These are phyloP conservation scores for Phytopythium oedochilum DNA, from an alignment of 352 stramenopile genomes.

Conservation along the genomic window DNA sequence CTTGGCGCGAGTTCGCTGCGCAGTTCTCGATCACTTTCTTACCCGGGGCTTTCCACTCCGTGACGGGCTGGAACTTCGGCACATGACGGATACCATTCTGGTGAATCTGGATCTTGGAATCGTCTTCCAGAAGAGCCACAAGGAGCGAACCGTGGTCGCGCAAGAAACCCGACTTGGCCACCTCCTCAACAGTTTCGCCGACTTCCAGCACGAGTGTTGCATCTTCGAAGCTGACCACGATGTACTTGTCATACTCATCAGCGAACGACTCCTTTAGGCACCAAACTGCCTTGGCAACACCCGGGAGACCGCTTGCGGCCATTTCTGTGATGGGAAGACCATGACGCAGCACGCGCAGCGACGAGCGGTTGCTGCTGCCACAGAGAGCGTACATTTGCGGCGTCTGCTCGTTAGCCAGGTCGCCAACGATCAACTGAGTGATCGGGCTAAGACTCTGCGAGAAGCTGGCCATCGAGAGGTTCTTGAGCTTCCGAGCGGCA, in stretches of 20 bases:
- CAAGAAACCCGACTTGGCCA: conserved; percentile 94
- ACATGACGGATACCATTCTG: conserved; percentile 95
- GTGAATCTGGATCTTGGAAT: conserved; percentile 96
- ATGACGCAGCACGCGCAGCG: conserved; percentile 94
- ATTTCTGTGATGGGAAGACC: conserved; percentile 96
- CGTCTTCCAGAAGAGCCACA: conserved; percentile 92
- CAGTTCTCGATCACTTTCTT: conserved; percentile 97
- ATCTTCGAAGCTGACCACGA: conserved; percentile 99
- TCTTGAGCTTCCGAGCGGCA: conserved; percentile 83
- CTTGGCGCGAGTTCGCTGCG: conserved; percentile 95
- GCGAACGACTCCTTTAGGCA: conserved; percentile 89
- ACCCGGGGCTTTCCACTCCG: conserved; percentile 96
- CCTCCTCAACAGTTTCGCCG: conserved; percentile 97
- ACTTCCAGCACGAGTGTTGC: conserved; percentile 97
- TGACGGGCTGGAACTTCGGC: conserved; percentile 89
- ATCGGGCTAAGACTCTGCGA: conserved; percentile 91
- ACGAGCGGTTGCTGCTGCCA: conserved; percentile 90
- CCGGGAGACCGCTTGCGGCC: conserved; percentile 94
- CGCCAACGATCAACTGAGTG: conserved; percentile 94
- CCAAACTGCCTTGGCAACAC: conserved; percentile 94
- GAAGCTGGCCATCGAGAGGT: conserved; percentile 75
- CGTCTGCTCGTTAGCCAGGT: conserved; percentile 93
- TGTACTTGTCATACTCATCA: conserved; percentile 89
- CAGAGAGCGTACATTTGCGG: conserved; percentile 97
- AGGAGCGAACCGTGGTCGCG: conserved; percentile 94